These are phyloP conservation scores for Cutaneotrichosporon sp. DNA, from an alignment of 1,284 basidiomycete genomes.

Conservation along the genomic window DNA sequence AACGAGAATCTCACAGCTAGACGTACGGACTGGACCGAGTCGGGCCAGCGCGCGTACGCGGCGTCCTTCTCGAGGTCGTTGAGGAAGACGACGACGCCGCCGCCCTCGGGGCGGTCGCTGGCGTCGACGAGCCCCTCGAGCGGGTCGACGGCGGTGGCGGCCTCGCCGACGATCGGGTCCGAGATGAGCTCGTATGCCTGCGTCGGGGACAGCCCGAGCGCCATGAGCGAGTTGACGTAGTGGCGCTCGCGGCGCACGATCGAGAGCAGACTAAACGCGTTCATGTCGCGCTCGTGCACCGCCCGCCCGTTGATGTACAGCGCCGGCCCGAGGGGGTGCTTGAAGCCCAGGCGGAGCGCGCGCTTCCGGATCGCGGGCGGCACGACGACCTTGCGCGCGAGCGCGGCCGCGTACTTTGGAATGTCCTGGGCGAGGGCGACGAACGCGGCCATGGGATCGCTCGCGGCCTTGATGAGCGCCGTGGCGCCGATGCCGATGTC, in stretches of 20 bases:
- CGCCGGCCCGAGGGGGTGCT: conserved; percentile 29
- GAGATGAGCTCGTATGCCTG: conserved; percentile 74
- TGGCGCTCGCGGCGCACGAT: conserved; percentile 71
- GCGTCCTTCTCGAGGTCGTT: conserved; percentile 86
- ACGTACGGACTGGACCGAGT: conserved; percentile 34
- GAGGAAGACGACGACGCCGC: conserved; percentile 75
- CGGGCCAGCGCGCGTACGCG: conserved; percentile 52
- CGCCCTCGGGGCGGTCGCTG: conserved; percentile 79
- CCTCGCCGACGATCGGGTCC: conserved; percentile 60
- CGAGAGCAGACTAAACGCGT: conserved; percentile 69
- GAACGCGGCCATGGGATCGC: conserved; percentile 64
- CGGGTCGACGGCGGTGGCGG: conserved; percentile 59
- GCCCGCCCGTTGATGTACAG: conserved; percentile 78
- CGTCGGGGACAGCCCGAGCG: conserved; percentile 63
- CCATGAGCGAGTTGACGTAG: conserved; percentile 64
- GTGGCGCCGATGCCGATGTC: conserved; percentile 73
- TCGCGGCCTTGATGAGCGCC: conserved; percentile 67
- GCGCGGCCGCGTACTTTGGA: conserved; percentile 73
- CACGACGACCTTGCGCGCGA: conserved; percentile 65
- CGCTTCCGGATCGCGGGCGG: conserved; percentile 60
- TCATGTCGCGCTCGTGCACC: conserved; percentile 66
- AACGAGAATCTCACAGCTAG: no score
- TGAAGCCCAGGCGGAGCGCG: conserved; percentile 58
- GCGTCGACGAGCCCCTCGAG: conserved; percentile 81
- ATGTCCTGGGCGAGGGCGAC: conserved; percentile 80